Base-by-base conservation (phyloP, 306 rosid genomes). In the Inga laurina region DNA sequence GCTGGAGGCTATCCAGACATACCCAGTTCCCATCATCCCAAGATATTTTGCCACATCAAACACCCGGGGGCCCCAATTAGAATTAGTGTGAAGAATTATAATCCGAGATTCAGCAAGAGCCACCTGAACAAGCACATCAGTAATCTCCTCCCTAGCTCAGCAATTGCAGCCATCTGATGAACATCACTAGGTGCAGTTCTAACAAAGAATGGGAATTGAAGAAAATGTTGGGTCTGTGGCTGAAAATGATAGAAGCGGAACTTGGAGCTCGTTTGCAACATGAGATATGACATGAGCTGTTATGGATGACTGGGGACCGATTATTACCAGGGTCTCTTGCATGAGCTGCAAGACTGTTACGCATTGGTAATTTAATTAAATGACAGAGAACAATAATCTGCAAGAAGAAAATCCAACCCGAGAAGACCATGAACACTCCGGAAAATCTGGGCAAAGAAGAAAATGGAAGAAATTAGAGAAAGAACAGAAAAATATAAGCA, bases 151-250 rank as follows among this genome's bases (percentile, higher is more conserved):
- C 54, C 71, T 84, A 44, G 82, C 51, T 89, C 97, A 21, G 99
- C 97, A 82, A 96, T 86, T 74, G 97, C 99, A 78, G 97, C 86
- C 99, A 96, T 96, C 82, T 96, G 93, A 89, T 74, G 90, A 66
- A 86, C 79, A 85, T 90, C 97, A 74, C 80, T 94, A 74, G 90
- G 94, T 75, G 91, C 80, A 68, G 92, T 91, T 90, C 98, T 88
- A 62, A 94, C 74, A 75, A 96, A 92, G 89, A 87, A 96, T 9
- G 99, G 99, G 84, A 91, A 96, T 89, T 96, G 97, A 86, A 56
- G 98, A 90, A 78, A 96, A 86, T 49, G 99, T 94, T 30, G 98
- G 97, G 86, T 96, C 98, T 12, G 98, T 86, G 6, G 94, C 99
- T 16, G 98, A 14, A 88, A 84, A 96, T 35, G 98, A 92, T 74